Evolutionary conservation across 441 rosid species (phyloP), one percentile per base, ranked within the genome.

Genomic region (Pelargonium fulgidum): DNA sequence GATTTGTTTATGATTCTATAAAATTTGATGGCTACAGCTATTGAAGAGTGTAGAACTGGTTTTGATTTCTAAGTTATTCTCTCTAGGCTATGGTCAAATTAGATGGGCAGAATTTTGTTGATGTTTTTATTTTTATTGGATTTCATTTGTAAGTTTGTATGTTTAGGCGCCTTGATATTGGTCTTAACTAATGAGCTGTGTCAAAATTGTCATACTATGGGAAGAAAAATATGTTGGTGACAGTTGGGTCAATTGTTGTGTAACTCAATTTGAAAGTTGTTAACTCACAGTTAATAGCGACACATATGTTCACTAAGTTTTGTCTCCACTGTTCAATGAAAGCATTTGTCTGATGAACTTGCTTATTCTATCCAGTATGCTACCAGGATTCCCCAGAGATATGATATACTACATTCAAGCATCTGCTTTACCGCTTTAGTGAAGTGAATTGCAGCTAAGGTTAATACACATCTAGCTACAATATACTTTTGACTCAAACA

Each of bases 191-290:
- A 7, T 16, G 22, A 54, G 5, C 16, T 22, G 44, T 41, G 44
- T 41, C 7, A 41, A 41, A 41, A 41, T 41, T 41, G 44, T 41
- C 61, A 17, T 3, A 56, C 3, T 19, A 20, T 58, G 63, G 22
- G 9, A 59, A 59, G 36, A 56, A 59, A 59, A 22, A 59, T 59
- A 20, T 59, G 33, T 22, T n/a, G 64, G 36, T 11, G 39, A 59
- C 64, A 59, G 64, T 59, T 22, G 36, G 36, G 7, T 24, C 36
- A 59, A 59, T 59, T 59, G 64, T 22, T 59, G 36, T 59, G 64
- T 59, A 59, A 13, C 12, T 9, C 22, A 56, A 41, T 41, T 0
- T 41, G 44, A 41, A 8, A 41, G 7, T 7, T 41, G 7, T 8
- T 41, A 41, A 8, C 44, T 41, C 44, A 41, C 7, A 7, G 20